Base-by-base conservation (phyloP, 371 early-diverging fungal genomes). In the Mortierella sp. region DNA sequence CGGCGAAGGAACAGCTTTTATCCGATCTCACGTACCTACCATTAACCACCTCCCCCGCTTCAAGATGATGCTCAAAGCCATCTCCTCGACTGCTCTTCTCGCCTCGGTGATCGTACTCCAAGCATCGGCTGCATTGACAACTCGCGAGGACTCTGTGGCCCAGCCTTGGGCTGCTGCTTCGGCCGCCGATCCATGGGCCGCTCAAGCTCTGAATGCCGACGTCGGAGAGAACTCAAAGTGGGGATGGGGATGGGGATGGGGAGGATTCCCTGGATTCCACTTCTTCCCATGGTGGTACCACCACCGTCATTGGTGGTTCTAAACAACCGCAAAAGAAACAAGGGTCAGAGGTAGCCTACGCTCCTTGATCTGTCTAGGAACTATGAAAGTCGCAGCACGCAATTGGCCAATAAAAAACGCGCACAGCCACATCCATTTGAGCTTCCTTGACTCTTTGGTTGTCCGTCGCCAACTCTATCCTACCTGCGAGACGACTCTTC, bases 171-270 rank as follows among this genome's bases (percentile, higher is more conserved):
- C 28, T 39, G 34, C 19, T 21, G 4, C 28, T 3, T n/a, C n/a
- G n/a, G n/a, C n/a, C n/a, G 9, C 53, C 31, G 8, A 22, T 34
- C 19, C 21, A 21, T 40, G 22, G 17, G 16, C 25, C 1, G 21
- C 59, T 40, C 50, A n/a, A 13, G 27, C 46, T 12, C 2, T 34
- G 19, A 12, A 37, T n/a, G 22, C 39, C 17, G 39, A 47, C 37
- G 34, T 39, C 12, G 58, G n/a, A 19, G 49, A 48, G 27, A 16
- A 47, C 25, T 16, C 24, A 49, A 59, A 59, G 43, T 59, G 59
- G 59, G 59, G 54, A 19, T 57, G 47, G 34, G 57, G 54, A 2
- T 24, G 54, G 41, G 52, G 58, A 6, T 46, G 34, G 31, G 34
- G 57, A 14, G n/a, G n/a, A n/a, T n/a, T n/a, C n/a, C n/a, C n/a